Conservation (phyloP, 306 rosid genomes). For the Cicer judaicum region DNA sequence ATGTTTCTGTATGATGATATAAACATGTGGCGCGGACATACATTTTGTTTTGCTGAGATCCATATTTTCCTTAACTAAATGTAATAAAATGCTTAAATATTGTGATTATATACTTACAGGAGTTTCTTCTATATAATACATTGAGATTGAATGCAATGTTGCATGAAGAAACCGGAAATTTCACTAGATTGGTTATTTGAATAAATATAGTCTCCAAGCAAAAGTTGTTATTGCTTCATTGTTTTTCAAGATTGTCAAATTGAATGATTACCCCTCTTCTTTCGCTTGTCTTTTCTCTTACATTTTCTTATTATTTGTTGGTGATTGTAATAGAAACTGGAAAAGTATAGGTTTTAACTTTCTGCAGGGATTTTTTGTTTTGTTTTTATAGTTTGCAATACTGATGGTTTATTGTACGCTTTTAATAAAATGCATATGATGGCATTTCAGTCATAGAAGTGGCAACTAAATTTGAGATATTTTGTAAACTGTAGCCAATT, state of each 20-base stretch:
- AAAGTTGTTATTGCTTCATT: slow-evolving; percentile 16
- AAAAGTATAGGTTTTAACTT: slow-evolving; percentile 24
- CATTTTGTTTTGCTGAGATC: slow-evolving; percentile 26
- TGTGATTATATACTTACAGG: neutral
- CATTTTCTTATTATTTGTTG: slow-evolving; percentile 5
- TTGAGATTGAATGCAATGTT: slow-evolving; percentile 30
- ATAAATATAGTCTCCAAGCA: slow-evolving; percentile 10
- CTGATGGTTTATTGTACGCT: slow-evolving; percentile 10
- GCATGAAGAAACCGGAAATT: slow-evolving; percentile 24
- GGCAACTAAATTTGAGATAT: slow-evolving; percentile 34
- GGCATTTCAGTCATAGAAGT: slow-evolving; percentile 36
- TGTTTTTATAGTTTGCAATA: slow-evolving; percentile 16
- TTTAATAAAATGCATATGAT: neutral
- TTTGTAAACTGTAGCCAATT: slow-evolving; percentile 59
- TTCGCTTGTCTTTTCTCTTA: slow-evolving; percentile 1
- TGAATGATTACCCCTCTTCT: slow-evolving; percentile 13
- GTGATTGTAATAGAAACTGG: slow-evolving; percentile 23
- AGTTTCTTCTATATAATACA: slow-evolving; percentile 19
- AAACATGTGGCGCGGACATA: neutral
- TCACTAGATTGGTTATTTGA: slow-evolving; percentile 33
- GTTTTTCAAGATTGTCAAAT: slow-evolving; percentile 32
- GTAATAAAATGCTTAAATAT: slow-evolving; percentile 1
- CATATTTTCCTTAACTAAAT: neutral
- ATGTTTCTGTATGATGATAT: slow-evolving; percentile 8
- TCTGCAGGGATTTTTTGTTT: neutral